Base-by-base conservation (phyloP, 176 grass and related monocot species). In the Raddia guianensis region DNA sequence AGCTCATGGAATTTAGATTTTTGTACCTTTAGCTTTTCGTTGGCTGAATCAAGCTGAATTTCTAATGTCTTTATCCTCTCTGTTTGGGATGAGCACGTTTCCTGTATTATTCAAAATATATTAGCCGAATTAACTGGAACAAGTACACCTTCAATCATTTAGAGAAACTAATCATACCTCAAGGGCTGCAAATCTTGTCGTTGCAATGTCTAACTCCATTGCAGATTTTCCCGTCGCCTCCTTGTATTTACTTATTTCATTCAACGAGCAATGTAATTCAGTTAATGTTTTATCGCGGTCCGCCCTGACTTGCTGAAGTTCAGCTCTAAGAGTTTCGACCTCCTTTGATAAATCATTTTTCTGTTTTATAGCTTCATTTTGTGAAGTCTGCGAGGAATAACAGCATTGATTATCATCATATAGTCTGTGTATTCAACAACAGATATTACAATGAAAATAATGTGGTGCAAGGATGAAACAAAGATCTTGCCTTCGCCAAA, bases 271-370 rank as follows among this genome's bases (percentile, higher is more conserved):
- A 47, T 85, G 69, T 10, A 89, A 69, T 82, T 91, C 78, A 5
- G 47, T 54, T 67, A 80, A 68, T 82, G 86, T 83, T 56, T 67
- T 68, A 50, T 93, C 88, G 49, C 88, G 75, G 4, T 89, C 96
- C 59, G 85, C 90, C 64, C 88, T 87, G 82, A 89, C 89, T 88
- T 83, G 89, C n/a, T 88, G 86, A 70, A 99, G 75, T 63, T 99
- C 92, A 76, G 49, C 66, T 78, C 87, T 85, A 12, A 93, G 71
- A 68, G 33, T 62, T 46, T 89, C 84, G 68, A 93, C 75, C 74
- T 97, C 93, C 20, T 84, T 93, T 44, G 72, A 66, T 35, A 95
- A 72, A 27, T 87, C 91, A 55, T 85, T 90, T 72, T 92, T 93
- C 72, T 93, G 88, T 66, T 76, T 90, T 9, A 82, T 46, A 12